Base-by-base conservation (phyloP, 371 early-diverging fungal genomes). In the Apophysomyces elegans region DNA sequence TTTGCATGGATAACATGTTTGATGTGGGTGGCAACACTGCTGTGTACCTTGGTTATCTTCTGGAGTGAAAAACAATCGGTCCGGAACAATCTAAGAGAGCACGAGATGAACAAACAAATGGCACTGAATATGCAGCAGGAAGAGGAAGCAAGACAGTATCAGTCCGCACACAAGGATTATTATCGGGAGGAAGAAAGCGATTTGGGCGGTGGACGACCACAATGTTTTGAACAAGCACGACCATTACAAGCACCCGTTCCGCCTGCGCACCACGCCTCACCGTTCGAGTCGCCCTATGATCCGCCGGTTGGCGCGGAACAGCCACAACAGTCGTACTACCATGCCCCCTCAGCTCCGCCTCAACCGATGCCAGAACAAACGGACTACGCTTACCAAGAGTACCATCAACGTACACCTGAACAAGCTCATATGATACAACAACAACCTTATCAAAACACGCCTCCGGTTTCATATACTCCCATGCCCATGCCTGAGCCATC, bases 1-100 rank as follows among this genome's bases (percentile, higher is more conserved):
- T 78, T 82, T 66, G 60, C 78, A 21, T 82, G 83, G 83, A 65
- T 79, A 13, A 78, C 77, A 32, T 79, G 78, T 67, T 67, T 82
- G 47, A 39, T 78, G 45, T 82, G 83, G 83, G 36, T 79, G 14
- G 57, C 61, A 9, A 70, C 80, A 4, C 64, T 79, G n/a, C 37
- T 65, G 11, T 69, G 75, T 18, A 71, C 75, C 1, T 46, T 68
- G 36, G 58, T 82, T n/a, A 66, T 68, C 13, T 75, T 79, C 54
- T 79, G 72, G 66, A 74, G 60, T 46, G 83, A 82, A 63, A 82
- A 79, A 44, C 67, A 73, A 21, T 56, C 69, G 1, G 76, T 82
- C 38, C 79, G 78, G 64, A 67, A 79, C 56, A 76, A 72, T 63
- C 58, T 79, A 41, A 73, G 73, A 50, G 74, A 79, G 38, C 81